Evolutionary conservation across 306 rosid species (phyloP).

Genomic region (Ormosia emarginata): DNA sequence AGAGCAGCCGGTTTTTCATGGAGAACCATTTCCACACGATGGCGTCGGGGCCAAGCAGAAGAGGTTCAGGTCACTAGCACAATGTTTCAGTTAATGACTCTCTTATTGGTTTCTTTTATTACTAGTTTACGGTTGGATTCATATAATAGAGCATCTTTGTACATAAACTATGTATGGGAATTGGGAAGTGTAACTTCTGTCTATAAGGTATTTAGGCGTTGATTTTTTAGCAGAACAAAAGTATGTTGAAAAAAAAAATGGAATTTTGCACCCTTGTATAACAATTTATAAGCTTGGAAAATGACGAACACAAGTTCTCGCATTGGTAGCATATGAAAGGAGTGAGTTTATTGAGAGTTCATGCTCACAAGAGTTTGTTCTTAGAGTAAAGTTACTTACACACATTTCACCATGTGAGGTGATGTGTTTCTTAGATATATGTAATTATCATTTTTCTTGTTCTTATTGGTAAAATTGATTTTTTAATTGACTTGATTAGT

Average conservation of each 20-base stretch:
- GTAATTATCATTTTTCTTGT: neutral
- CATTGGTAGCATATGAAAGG: neutral
- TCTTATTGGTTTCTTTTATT: neutral
- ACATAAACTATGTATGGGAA: conserved; percentile 20
- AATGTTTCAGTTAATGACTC: neutral
- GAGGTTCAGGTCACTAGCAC: conserved; percentile 78
- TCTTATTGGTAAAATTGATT: neutral
- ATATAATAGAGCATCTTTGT: conserved; percentile 19
- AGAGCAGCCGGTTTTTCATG: conserved; percentile 20
- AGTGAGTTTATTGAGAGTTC: neutral
- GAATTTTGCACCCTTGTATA: conserved; percentile 5
- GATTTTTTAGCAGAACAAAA: conserved; percentile 10
- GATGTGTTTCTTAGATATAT: too few relatives aligned
- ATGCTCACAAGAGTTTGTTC: neutral
- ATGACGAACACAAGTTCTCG: neutral
- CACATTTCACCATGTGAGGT: neutral
- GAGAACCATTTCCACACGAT: conserved; percentile 37
- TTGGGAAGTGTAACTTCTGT: conserved; percentile 19
- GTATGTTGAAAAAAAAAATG: neutral
- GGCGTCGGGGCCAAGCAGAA: conserved; percentile 84
- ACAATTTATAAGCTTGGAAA: conserved; percentile 1
- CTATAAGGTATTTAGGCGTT: conserved; percentile 30
- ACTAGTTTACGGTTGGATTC: conserved; percentile 4
- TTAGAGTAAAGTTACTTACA: neutral
- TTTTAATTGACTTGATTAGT: neutral